phyloP scores from a whole-genome alignment of 108 stramenopile genomes.

The Nannochloropsis gaditana region DNA sequence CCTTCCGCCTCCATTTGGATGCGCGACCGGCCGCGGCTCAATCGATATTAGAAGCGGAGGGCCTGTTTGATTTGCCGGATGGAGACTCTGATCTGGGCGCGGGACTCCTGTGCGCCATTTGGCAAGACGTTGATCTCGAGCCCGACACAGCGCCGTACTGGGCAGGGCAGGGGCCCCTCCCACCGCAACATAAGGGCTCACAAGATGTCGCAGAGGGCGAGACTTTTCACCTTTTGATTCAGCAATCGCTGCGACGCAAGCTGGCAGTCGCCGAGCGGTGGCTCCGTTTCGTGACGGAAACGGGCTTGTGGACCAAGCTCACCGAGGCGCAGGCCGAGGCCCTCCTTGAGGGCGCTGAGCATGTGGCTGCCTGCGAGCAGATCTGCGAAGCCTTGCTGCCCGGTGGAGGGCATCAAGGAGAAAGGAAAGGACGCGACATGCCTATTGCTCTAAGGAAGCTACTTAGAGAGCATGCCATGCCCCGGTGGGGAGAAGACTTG shows the following conservation, averaged over 20 bases:
- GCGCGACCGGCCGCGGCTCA: neutral
- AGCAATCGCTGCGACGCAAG: slow-evolving; percentile 1
- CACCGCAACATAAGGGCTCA: too few species aligned
- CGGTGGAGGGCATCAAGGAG: neutral
- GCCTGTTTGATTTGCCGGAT: neutral
- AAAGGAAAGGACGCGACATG: neutral
- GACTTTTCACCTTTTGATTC: neutral
- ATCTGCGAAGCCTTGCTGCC: neutral
- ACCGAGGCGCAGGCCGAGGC: neutral
- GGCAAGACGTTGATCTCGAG: neutral
- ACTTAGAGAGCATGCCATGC: slow-evolving; percentile 5
- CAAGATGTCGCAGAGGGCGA: neutral
- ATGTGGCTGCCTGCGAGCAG: neutral
- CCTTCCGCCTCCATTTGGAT: neutral
- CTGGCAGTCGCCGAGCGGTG: neutral
- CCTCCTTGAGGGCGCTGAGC: neutral
- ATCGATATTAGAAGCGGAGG: neutral
- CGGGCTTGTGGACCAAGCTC: neutral
- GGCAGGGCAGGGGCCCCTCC: neutral
- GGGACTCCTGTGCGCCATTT: neutral
- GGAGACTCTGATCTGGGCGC: neutral
- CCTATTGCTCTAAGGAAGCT: neutral
- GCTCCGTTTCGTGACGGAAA: neutral
- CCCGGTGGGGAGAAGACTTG: slow-evolving; percentile 8
- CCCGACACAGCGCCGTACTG: neutral